Conservation (phyloP, 352 stramenopile species). For the Phytopythium aichiense region DNA sequence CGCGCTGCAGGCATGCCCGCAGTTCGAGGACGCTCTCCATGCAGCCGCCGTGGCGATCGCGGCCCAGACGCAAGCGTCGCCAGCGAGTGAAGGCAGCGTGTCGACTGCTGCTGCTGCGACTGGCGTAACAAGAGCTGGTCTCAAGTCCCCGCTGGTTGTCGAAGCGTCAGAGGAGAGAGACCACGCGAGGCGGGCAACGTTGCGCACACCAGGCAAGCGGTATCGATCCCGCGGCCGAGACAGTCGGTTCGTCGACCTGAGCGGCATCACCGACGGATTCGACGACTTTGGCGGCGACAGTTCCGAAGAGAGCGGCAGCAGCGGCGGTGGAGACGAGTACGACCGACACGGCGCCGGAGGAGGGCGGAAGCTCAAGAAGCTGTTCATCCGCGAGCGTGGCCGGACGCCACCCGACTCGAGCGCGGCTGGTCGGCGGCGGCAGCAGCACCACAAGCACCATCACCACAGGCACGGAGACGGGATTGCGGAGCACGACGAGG, state of each 20-base stretch:
- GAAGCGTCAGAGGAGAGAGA: background rate
- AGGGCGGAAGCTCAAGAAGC: constrained; percentile 24
- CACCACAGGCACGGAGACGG: constrained; percentile 1
- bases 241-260: constrained; percentile 43
- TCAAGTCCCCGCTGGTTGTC: background rate
- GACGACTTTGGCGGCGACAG: constrained; percentile 42
- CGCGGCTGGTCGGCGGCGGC: background rate
- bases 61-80: background rate
- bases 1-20: constrained; percentile 36
- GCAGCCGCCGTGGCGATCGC: constrained; percentile 6
- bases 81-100: background rate
- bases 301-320: constrained; percentile 6
- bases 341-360: background rate
- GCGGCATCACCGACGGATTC: constrained; percentile 45
- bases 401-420: background rate
- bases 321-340: constrained; percentile 15
- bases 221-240: constrained; percentile 1
- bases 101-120: background rate
- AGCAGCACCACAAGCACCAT: constrained; percentile 8
- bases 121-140: background rate
- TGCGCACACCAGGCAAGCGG: constrained; percentile 10
- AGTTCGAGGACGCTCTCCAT: constrained; percentile 37
- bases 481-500: background rate
- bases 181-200: background rate
- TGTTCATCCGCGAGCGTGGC: constrained; percentile 43